Evolutionary conservation across 352 stramenopile genomes (phyloP).

Genomic region (Globisporangium spinosum): DNA sequence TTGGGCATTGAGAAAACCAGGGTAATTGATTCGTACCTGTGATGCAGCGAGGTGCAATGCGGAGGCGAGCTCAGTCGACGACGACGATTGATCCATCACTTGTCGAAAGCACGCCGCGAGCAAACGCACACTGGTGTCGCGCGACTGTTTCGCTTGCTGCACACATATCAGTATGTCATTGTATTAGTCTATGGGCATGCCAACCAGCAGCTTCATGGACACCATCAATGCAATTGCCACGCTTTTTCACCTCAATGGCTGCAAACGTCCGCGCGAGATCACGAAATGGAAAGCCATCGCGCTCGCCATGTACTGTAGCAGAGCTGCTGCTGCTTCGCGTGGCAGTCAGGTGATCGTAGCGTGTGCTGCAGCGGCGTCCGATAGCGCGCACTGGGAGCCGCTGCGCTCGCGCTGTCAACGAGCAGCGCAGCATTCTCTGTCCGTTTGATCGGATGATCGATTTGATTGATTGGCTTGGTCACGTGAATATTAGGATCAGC

Average conservation of each 20-base stretch:
- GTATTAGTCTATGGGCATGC: neutral
- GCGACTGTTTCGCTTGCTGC: conserved; percentile 52
- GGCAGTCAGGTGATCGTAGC: neutral
- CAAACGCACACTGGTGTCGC: conserved; percentile 43
- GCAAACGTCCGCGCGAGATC: conserved; percentile 46
- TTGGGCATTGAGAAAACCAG: neutral
- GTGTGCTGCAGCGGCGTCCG: too few relatives aligned
- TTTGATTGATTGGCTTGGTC: neutral
- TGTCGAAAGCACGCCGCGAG: conserved; percentile 42
- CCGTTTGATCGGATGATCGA: neutral
- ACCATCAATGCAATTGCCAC: neutral
- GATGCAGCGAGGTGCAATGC: conserved; percentile 70
- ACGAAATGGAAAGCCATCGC: conserved; percentile 24
- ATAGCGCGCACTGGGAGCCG: neutral
- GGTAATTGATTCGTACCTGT: conserved; percentile 22
- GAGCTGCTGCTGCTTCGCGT: neutral
- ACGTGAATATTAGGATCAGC: neutral
- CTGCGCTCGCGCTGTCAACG: neutral
- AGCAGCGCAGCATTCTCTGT: neutral
- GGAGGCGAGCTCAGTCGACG: conserved; percentile 31
- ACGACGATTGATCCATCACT: conserved; percentile 31
- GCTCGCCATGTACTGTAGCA: neutral
- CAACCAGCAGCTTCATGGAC: neutral
- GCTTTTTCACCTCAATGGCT: conserved; percentile 40
- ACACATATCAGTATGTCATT: conserved; percentile 1